Conservation (phyloP, 2,329 filamentous ascomycete species). For the Penicillium sclerotigenum region DNA sequence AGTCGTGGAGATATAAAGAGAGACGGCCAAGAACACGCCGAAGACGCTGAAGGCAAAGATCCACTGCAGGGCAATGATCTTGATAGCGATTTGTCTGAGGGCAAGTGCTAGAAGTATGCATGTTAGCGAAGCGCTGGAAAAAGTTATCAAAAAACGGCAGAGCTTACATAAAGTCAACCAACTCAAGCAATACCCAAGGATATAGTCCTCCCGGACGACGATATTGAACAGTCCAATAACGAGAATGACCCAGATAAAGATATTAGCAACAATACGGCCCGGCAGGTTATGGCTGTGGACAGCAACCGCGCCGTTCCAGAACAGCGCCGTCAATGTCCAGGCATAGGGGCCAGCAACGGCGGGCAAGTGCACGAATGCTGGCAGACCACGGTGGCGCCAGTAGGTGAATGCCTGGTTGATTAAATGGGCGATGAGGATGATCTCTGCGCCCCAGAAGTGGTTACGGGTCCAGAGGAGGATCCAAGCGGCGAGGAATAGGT, state of each 20-base stretch:
- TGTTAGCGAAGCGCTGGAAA: not conserved
- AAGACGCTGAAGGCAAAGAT: conserved; percentile 88
- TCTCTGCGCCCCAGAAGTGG: conserved; percentile 71
- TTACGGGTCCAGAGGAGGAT: conserved; percentile 77
- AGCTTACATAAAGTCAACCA: conserved; percentile 65
- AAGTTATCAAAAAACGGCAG: not conserved
- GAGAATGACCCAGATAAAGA: conserved; percentile 82
- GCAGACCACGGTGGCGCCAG: conserved; percentile 71
- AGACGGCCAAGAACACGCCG: conserved; percentile 67
- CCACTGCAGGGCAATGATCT: conserved; percentile 80
- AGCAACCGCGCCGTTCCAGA: conserved; percentile 84
- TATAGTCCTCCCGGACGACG: conserved; percentile 67
- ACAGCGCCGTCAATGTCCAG: conserved; percentile 82
- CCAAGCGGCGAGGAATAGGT: conserved; percentile 77
- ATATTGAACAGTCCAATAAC: conserved; percentile 76
- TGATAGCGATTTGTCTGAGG: conserved; percentile 69
- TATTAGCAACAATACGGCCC: conserved; percentile 77
- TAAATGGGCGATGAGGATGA: conserved; percentile 76
- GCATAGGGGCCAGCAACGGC: conserved; percentile 74
- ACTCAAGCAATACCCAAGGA: conserved; percentile 75
- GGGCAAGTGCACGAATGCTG: conserved; percentile 71
- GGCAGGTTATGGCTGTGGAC: conserved; percentile 65
- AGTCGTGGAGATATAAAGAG: conserved; percentile 47
- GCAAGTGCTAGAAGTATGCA: conserved; percentile 55
- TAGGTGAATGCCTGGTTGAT: conserved; percentile 75